phyloP scores from a whole-genome alignment of 2,329 filamentous ascomycete species.

The Aspergillus ruber region DNA sequence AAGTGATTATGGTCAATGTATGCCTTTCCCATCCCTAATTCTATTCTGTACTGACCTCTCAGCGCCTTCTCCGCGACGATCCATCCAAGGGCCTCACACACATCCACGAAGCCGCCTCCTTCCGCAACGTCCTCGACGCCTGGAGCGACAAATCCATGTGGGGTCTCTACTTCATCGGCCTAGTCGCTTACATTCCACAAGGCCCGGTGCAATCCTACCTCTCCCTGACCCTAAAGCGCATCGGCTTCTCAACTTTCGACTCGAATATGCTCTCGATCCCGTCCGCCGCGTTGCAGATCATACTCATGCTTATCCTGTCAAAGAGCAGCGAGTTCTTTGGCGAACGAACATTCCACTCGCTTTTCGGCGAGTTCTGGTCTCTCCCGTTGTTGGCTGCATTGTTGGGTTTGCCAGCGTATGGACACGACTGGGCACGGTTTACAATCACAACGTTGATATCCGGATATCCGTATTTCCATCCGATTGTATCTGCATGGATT shows the following conservation, averaged over 20 bases:
- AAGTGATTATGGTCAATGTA: conserved; percentile 25
- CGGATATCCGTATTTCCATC: conserved; percentile 51
- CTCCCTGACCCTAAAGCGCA: conserved; percentile 45
- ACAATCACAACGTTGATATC: conserved; percentile 45
- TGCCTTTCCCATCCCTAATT: background rate
- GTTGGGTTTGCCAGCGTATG: conserved; percentile 37
- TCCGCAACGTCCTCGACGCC: conserved; percentile 39
- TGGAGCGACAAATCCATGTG: conserved; percentile 45
- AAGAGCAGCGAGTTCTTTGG: conserved; percentile 48
- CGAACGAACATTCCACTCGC: conserved; percentile 47
- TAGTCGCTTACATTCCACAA: conserved; percentile 42
- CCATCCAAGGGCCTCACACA: conserved; percentile 48
- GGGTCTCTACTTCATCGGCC: conserved; percentile 46
- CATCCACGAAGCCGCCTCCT: conserved; percentile 39
- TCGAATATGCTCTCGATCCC: conserved; percentile 27
- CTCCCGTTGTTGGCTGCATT: conserved; percentile 47
- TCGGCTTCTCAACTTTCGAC: conserved; percentile 25
- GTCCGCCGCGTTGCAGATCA: conserved; percentile 39
- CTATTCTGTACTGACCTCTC: background rate
- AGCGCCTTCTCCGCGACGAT: conserved; percentile 48
- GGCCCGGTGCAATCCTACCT: conserved; percentile 46
- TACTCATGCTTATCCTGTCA: conserved; percentile 43
- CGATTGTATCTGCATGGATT: conserved; percentile 33
- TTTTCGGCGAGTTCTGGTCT: conserved; percentile 48
- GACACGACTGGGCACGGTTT: conserved; percentile 46